phyloP scores from a whole-genome alignment of 208 protist species.

The Perkinsela sp. region DNA sequence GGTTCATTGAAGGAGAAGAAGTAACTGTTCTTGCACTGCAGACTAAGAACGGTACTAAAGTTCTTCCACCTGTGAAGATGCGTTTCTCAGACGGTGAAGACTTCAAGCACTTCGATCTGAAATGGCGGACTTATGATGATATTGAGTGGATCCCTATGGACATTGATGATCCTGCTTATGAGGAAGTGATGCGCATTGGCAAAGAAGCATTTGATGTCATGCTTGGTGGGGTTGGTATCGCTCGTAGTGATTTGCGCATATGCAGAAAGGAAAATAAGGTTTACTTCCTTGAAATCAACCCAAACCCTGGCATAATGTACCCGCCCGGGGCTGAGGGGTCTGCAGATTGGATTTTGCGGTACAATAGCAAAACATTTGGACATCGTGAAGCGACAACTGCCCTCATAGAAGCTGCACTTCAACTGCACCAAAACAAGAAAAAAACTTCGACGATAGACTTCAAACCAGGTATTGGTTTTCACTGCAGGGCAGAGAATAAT shows the following conservation, averaged over 20 bases:
- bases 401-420: conserved; percentile 32
- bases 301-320: conserved; percentile 66
- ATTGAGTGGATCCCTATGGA: conserved; percentile 25
- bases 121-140: conserved; percentile 36
- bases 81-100: conserved; percentile 37
- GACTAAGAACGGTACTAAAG: conserved; percentile 33
- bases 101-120: conserved; percentile 60
- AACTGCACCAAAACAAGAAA: conserved; percentile 9
- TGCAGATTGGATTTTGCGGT: conserved; percentile 47
- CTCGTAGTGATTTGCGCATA: conserved; percentile 53
- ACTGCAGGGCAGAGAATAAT: conserved; percentile 18
- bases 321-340: conserved; percentile 44
- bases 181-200: conserved; percentile 28
- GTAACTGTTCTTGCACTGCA: conserved; percentile 32
- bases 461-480: conserved; percentile 17
- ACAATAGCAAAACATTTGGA: conserved; percentile 18
- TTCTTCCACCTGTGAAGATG: conserved; percentile 55
- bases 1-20: conserved; percentile 49
- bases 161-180: conserved; percentile 28
- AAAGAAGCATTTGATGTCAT: conserved; percentile 41
- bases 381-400: conserved; percentile 41
- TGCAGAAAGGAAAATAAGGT: conserved; percentile 18
- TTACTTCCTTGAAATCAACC: conserved; percentile 62
- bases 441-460: conserved; percentile 19
- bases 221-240: conserved; percentile 51